These are phyloP conservation scores for Agastache rugosa DNA, from an alignment of 257 asterid genomes.

Conservation along the genomic window DNA sequence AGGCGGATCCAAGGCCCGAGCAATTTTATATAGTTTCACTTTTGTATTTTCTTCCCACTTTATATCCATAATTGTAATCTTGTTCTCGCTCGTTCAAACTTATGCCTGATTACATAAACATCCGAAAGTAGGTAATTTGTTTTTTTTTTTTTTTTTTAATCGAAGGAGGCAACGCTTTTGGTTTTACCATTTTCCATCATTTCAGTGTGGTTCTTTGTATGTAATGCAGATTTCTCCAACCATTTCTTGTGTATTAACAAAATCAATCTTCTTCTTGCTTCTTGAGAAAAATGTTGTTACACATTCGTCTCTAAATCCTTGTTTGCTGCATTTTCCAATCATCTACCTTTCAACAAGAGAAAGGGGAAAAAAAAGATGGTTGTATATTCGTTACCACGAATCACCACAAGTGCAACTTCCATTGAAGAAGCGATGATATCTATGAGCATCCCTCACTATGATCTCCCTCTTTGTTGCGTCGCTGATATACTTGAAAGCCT, in stretches of 20 bases:
- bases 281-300: not conserved
- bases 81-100: too few species aligned
- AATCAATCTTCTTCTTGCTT: too few species aligned
- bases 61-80: too few species aligned
- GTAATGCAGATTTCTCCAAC: not conserved
- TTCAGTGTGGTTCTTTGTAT: too few species aligned
- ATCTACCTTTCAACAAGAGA: not conserved
- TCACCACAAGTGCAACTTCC: constrained; percentile 76
- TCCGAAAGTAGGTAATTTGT: too few species aligned
- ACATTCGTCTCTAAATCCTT: not conserved
- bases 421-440: constrained; percentile 72
- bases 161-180: too few species aligned
- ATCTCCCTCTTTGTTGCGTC: constrained; percentile 60
- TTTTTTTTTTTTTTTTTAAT: too few species aligned
- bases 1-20: too few species aligned
- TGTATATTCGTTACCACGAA: constrained; percentile 51
- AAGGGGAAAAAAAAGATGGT: not conserved
- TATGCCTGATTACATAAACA: too few species aligned
- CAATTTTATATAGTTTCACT: too few species aligned
- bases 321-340: not conserved
- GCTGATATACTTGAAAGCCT: constrained; percentile 67
- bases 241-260: not conserved
- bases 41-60: too few species aligned
- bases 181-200: not conserved
- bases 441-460: constrained; percentile 70